Base-by-base conservation (phyloP, 495 filamentous ascomycete genomes). In the Pyronema omphalodes region DNA sequence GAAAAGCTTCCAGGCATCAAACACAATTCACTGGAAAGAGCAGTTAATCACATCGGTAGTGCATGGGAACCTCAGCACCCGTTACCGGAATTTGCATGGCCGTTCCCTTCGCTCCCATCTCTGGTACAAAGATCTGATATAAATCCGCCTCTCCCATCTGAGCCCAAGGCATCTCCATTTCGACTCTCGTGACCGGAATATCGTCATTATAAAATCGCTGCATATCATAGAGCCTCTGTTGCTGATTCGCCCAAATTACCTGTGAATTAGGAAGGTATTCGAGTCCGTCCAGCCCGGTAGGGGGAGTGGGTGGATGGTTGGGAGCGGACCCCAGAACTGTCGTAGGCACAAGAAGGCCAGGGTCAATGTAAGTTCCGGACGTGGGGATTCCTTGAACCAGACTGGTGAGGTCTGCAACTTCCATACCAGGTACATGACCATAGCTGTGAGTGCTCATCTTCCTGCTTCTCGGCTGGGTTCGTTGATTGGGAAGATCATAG, bases 221-320 rank as follows among this genome's bases (percentile, higher is more conserved):
- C 23, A 29, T 29, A 29, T 29, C 23, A 29, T 29, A 29, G 23
- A 29, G 5, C 23, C 23, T 29, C 37, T 40, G 51, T 12, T 43
- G 35, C 14, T 54, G 40, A 35, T 46, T 54, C 14, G 52, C 6
- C 52, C 52, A 54, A 15, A 23, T 39, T n/a, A 45, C 29, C n/a
- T 18, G 52, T 9, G 8, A 3, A 7, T 8, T 7, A 46, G 18
- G 52, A 9, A 54, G n/a, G 7, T 9, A 33, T 15, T 54, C 52
- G n/a, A 46, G 18, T 7, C 17, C 15, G 7, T 54, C 52, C n/a
- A 44, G 15, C 1, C 15, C 40, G 9, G 52, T 54, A 15, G 52
- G 52, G 7, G 52, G 52, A 8, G 52, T 54, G 1, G 52, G 52
- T 17, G 52, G 52, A 39, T 44, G 37, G 52, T 34, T 54, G 52